Evolutionary conservation across 768 basidiomycete species (phyloP), one percentile per base, ranked within the genome.

Genomic region (Russula olivacea): DNA sequence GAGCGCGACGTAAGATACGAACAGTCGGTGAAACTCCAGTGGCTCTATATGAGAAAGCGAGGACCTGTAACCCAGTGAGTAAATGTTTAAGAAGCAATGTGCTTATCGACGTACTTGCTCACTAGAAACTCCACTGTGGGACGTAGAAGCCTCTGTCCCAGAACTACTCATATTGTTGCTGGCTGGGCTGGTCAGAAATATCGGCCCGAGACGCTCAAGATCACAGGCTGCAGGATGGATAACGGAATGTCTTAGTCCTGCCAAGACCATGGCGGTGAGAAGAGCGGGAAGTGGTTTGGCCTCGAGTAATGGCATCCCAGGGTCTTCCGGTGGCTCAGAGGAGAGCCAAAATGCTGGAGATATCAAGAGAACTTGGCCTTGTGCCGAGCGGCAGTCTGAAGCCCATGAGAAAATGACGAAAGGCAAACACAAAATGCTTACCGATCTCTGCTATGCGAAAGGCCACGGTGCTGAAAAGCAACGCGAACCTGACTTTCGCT

Each of bases 371-470:
- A 55, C 28, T 7, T 51, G 38, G n/a, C 55, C 48, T 28, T 51
- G 61, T 43, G n/a, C 28, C 10, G 43, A 38, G 30, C 48, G 61
- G 55, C 15, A n/a, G 11, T 61, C 61, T 61, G 55, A 38, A 11
- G 7, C 15, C 17, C n/a, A 50, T 61, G 28, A 57, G 55, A 41
- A 51, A 15, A 10, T 5, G 55, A 30, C 6, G 19, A 15, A 19
- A 50, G 3, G 36, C 3, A 25, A 19, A 19, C 32, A 21, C 19
- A 14, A 48, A 8, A 32, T 17, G 12, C 55, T 4, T 28, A 61
- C 61, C 55, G 4, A 61, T 61, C 30, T 61, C 61, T 30, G 41
- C 61, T 32, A 61, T 28, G 17, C 61, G 61, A 57, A 61, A 61
- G 0, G 48, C 28, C 28, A 50, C 21, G 4, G 55, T 50, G 19